Evolutionary conservation across 768 basidiomycete genomes (phyloP).

Genomic region (Termitomyces sp.): DNA sequence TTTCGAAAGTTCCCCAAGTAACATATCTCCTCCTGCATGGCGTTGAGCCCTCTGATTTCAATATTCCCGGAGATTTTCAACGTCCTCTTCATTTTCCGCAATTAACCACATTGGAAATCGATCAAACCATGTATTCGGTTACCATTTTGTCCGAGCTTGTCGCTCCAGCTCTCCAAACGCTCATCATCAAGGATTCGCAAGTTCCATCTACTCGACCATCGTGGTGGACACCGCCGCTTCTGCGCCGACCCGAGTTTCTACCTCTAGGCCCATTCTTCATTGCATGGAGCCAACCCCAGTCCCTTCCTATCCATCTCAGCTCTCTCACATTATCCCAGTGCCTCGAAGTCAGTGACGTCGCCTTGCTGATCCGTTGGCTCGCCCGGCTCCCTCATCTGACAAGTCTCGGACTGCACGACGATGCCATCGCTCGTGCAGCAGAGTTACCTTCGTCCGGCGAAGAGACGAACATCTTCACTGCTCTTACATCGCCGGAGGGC

Average conservation of each 20-base stretch:
- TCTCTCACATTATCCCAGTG: constrained; percentile 24
- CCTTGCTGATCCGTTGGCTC: constrained; percentile 27
- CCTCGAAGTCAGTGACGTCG: constrained; percentile 17
- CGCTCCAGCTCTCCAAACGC: constrained; percentile 20
- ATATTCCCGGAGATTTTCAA: background rate
- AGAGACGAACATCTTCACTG: constrained; percentile 17
- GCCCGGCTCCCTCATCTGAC: constrained; percentile 24
- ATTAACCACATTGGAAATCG: constrained; percentile 20
- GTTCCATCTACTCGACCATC: background rate
- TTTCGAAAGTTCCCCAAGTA: constrained; percentile 15
- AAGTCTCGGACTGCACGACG: constrained; percentile 19
- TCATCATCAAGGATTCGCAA: constrained; percentile 17
- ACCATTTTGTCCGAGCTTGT: constrained; percentile 19
- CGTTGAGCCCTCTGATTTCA: constrained; percentile 1
- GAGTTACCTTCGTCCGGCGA: background rate
- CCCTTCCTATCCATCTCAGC: constrained; percentile 21
- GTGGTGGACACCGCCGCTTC: background rate
- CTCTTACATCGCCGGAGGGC: constrained; percentile 19
- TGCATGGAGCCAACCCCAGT: constrained; percentile 24
- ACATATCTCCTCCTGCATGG: constrained; percentile 16
- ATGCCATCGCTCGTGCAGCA: constrained; percentile 11
- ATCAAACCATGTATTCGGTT: constrained; percentile 8
- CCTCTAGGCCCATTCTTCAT: constrained; percentile 18
- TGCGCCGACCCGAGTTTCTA: background rate
- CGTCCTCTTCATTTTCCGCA: constrained; percentile 10